These are phyloP conservation scores for Cyberlindnera euphorbiae DNA, from an alignment of 805 yeast species.

Conservation along the genomic window DNA sequence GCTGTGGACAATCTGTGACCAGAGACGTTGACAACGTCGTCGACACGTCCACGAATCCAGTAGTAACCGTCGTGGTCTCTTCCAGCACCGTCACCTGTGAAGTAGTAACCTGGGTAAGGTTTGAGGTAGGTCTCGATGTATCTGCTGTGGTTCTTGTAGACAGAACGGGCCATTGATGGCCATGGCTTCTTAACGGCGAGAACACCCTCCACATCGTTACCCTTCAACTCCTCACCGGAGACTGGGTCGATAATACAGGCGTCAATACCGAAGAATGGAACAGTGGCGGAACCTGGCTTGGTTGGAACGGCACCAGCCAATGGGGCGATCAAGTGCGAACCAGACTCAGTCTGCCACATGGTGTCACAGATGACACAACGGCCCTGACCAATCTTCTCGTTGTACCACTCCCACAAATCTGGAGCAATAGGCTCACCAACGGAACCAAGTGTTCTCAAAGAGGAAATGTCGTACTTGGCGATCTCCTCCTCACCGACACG, in stretches of 20 bases:
- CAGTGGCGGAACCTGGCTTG: constrained; percentile 82
- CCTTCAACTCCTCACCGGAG: constrained; percentile 61
- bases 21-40: constrained; percentile 82
- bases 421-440: constrained; percentile 87
- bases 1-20: constrained; percentile 89
- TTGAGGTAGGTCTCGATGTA: constrained; percentile 77
- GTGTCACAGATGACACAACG: constrained; percentile 44
- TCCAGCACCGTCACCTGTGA: constrained; percentile 89
- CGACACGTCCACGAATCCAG: constrained; percentile 85
- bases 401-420: constrained; percentile 86
- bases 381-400: constrained; percentile 54
- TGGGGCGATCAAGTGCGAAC: constrained; percentile 75
- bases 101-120: constrained; percentile 78
- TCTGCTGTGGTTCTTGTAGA: constrained; percentile 71
- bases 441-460: constrained; percentile 70
- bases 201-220: constrained; percentile 76
- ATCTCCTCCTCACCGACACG: constrained; percentile 66
- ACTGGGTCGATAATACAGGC: constrained; percentile 72
- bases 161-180: constrained; percentile 85
- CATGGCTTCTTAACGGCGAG: constrained; percentile 66
- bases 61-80: constrained; percentile 79
- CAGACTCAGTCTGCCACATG: constrained; percentile 88
- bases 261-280: constrained; percentile 80
- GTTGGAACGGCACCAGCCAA: constrained; percentile 73
- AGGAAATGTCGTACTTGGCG: constrained; percentile 54